Conservation (phyloP, 164 flowering plant species). For the Macadamia integrifolia region DNA sequence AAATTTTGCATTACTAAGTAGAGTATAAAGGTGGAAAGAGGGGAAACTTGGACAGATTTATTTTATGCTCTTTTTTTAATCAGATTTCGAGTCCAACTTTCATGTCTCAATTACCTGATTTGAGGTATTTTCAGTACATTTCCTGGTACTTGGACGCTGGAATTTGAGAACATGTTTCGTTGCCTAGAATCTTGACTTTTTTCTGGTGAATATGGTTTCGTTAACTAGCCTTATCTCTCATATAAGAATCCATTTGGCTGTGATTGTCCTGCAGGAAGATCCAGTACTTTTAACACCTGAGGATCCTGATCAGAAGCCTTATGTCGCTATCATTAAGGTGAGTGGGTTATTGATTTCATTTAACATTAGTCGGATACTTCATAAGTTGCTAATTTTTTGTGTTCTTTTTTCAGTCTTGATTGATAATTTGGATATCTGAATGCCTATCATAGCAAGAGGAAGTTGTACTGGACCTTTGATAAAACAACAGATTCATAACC, state of each 20-base stretch:
- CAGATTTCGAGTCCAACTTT: too few relatives aligned
- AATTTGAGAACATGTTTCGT: not conserved
- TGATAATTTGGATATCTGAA: not conserved
- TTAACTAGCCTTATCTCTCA: not conserved
- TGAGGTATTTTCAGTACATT: not conserved
- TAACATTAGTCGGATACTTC: not conserved
- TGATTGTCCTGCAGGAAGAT: conserved; percentile 58
- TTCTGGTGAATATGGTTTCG: not conserved
- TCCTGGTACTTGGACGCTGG: not conserved
- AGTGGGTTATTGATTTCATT: not conserved
- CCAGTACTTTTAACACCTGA: conserved; percentile 82
- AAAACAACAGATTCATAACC: too few relatives aligned
- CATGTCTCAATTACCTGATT: not conserved
- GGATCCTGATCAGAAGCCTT: conserved; percentile 67
- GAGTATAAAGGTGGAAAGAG: too few relatives aligned
- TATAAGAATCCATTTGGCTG: not conserved
- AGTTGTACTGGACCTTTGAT: too few relatives aligned
- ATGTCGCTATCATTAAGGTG: conserved; percentile 97
- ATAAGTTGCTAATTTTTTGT: not conserved
- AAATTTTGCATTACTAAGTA: not conserved
- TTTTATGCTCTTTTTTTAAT: too few relatives aligned
- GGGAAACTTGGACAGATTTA: too few relatives aligned
- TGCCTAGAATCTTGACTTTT: not conserved
- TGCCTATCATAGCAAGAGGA: not conserved
- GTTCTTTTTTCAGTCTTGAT: not conserved